Percentiles rank a stretch among this genome's conserved stretches.
These are phyloP conservation scores for Pontederia crassipes DNA, from an alignment of 176 grass and related monocot genomes.

Conservation along the genomic window DNA sequence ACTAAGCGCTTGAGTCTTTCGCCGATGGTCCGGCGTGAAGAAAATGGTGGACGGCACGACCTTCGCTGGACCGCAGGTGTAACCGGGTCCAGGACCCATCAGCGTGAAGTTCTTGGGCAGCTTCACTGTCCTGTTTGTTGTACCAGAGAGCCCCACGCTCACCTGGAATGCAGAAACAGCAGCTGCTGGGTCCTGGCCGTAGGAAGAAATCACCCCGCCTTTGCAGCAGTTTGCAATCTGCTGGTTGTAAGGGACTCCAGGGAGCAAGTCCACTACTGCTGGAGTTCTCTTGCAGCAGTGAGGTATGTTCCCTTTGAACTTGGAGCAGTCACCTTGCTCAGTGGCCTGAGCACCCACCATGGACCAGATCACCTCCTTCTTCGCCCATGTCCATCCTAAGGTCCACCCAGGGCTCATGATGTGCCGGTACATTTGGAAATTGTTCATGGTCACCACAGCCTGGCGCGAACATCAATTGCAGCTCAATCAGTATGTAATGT, in stretches of 20 bases:
- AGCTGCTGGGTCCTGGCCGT: slow-evolving; percentile 55
- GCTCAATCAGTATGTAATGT: not conserved
- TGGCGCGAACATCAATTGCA: not conserved
- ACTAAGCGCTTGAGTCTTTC: slow-evolving; percentile 89
- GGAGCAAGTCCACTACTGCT: slow-evolving; percentile 67
- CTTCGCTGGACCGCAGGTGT: slow-evolving; percentile 74
- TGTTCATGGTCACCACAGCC: slow-evolving; percentile 84
- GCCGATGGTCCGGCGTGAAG: slow-evolving; percentile 51
- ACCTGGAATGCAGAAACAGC: slow-evolving; percentile 78
- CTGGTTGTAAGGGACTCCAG: slow-evolving; percentile 93
- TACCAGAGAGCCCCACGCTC: slow-evolving; percentile 76
- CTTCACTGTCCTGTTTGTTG: slow-evolving; percentile 90
- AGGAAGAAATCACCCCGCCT: slow-evolving; percentile 65
- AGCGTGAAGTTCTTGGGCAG: slow-evolving; percentile 80
- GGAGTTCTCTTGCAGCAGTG: slow-evolving; percentile 89
- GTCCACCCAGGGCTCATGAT: slow-evolving; percentile 80
- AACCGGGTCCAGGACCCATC: slow-evolving; percentile 51
- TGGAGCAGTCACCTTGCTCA: slow-evolving; percentile 92
- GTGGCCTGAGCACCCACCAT: slow-evolving; percentile 86
- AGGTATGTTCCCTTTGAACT: slow-evolving; percentile 84
- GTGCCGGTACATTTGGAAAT: slow-evolving; percentile 88
- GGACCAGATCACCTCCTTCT: slow-evolving; percentile 99
- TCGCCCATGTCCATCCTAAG: slow-evolving; percentile 81
- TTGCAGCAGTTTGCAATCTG: slow-evolving; percentile 99
- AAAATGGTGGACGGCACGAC: slow-evolving; percentile 65